Base-by-base conservation (phyloP, 2,329 filamentous ascomycete species). In the Fusarium sp. region DNA sequence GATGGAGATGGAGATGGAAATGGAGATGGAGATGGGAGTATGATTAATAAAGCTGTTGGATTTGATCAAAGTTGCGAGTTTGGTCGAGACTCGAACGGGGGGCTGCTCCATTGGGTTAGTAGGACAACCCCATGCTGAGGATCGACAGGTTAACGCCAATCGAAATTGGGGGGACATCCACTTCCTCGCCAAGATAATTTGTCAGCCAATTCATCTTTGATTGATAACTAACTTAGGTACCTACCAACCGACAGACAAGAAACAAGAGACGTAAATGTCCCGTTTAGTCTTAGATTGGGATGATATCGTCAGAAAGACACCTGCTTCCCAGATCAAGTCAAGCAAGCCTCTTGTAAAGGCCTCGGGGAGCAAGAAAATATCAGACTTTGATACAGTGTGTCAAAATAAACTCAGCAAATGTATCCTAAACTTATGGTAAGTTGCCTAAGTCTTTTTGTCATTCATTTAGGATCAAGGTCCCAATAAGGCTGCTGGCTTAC, bases 91-190 rank as follows among this genome's bases (percentile, higher is more conserved):
- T 48, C 48, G 42, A 44, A 74, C 38, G 67, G 59, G 55, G 55
- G 55, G 28, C 18, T 42, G 58, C 66, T 69, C 45, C 41, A 69
- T 69, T 69, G 48, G 65, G 66, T 69, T 69, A 69, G 66, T 45
- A 68, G 33, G 26, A 35, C 15, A 39, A 18, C 42, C 62, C 71
- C 70, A 71, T 73, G 61, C 54, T 39, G 39, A 56, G 35, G 66
- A 73, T 76, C 71, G 74, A 70, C 69, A 24, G 59, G 56, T 47
- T 38, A 56, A 67, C 52, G 66, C 64, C 65, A 66, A 69, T 65
- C 66, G 65, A 62, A 67, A 62, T 48, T 62, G 18, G 63, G 42
- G 22, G 22, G 35, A 26, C 39, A 38, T 62, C 17, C 41, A 55
- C 36, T 66, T 38, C 28, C 49, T 48, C 33, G 64, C 64, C 57